Evolutionary conservation across 1,284 basidiomycete species (phyloP).

Genomic region (Sporisorium iseilematis-ciliati): DNA sequence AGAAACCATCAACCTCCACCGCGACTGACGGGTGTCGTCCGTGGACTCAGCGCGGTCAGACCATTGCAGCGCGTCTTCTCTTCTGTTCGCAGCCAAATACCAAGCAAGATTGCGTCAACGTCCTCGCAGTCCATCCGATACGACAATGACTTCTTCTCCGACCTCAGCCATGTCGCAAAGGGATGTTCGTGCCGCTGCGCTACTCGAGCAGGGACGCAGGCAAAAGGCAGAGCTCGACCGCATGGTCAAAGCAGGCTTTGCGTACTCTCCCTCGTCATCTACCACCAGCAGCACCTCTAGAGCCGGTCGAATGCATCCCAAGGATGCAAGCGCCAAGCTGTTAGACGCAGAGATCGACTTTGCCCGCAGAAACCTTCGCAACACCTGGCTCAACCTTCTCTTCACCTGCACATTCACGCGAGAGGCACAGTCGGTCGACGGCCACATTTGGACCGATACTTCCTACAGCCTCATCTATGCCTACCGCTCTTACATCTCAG

Average conservation of each 20-base stretch:
- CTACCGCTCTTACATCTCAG: constrained; percentile 53
- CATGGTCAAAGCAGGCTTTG: constrained; percentile 43
- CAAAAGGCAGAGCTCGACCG: constrained; percentile 54
- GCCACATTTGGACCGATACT: constrained; percentile 63
- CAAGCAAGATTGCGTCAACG: too few species aligned
- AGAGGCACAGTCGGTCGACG: constrained; percentile 55
- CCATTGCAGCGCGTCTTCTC: neutral
- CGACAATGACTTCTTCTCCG: constrained; percentile 22
- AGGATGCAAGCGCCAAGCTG: constrained; percentile 34
- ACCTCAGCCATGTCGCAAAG: constrained; percentile 35
- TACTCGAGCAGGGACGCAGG: constrained; percentile 47
- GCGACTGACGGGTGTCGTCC: constrained; percentile 16
- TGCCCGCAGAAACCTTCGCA: constrained; percentile 60
- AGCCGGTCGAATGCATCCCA: constrained; percentile 33
- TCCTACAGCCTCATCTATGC: constrained; percentile 60
- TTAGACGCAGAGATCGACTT: constrained; percentile 54
- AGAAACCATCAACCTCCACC: constrained; percentile 15
- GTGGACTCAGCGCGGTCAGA: constrained; percentile 20
- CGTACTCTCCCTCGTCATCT: constrained; percentile 25
- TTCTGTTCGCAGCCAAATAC: neutral
- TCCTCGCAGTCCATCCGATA: neutral
- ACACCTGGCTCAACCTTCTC: constrained; percentile 65
- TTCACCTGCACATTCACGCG: constrained; percentile 62
- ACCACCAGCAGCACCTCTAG: constrained; percentile 27
- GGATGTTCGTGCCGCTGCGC: constrained; percentile 38